phyloP scores from a whole-genome alignment of 2,329 filamentous ascomycete genomes.

The Domatiomyces catenatus region DNA sequence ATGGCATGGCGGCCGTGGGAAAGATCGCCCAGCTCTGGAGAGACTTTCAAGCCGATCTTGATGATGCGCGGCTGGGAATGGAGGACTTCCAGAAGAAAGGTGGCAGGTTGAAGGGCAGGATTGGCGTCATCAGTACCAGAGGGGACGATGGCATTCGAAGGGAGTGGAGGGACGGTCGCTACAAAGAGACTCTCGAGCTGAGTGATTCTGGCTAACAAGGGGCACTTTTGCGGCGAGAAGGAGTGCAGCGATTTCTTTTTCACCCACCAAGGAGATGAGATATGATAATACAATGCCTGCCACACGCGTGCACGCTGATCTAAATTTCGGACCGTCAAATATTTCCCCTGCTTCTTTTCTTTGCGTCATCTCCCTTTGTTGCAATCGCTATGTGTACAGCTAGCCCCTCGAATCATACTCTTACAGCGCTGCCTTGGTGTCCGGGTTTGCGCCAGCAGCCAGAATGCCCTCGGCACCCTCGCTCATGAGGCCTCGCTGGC shows the following conservation, averaged over 20 bases:
- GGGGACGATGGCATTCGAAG: background rate
- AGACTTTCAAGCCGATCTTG: slow-evolving; percentile 49
- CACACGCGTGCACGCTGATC: background rate
- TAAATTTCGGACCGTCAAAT: background rate
- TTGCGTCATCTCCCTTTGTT: background rate
- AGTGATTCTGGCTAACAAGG: background rate
- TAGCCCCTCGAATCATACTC: background rate
- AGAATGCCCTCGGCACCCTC: slow-evolving; percentile 40
- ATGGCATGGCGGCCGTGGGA: slow-evolving; percentile 45
- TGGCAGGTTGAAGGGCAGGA: background rate
- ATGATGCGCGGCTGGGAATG: slow-evolving; percentile 40
- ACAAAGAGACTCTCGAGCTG: background rate
- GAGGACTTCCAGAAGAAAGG: slow-evolving; percentile 13
- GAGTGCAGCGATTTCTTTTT: background rate
- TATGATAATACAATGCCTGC: background rate
- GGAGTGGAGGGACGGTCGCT: background rate
- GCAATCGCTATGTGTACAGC: background rate
- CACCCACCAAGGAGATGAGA: background rate
- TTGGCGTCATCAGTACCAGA: background rate
- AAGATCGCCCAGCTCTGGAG: slow-evolving; percentile 47
- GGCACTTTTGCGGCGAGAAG: background rate
- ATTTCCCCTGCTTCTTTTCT: slow-evolving; percentile 12
- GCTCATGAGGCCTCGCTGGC: slow-evolving; percentile 83
- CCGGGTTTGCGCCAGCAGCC: slow-evolving; percentile 2
- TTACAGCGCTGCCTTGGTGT: slow-evolving; percentile 11